phyloP scores from a whole-genome alignment of 2,329 filamentous ascomycete genomes.

The Myriangium duriaei region DNA sequence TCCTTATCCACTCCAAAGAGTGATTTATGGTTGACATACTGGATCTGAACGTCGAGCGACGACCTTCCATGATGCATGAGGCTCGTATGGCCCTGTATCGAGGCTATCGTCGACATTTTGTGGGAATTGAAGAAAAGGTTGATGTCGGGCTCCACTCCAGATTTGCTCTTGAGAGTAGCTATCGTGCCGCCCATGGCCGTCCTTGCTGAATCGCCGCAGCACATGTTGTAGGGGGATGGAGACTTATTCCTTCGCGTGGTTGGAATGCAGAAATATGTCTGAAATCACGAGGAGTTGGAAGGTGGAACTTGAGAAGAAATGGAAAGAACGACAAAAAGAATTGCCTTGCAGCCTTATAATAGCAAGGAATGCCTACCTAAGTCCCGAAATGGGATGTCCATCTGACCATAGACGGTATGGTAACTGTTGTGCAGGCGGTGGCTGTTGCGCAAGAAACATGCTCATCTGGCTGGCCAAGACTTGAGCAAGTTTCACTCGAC shows the following conservation, averaged over 20 bases:
- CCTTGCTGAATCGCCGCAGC: slow-evolving; percentile 4
- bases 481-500: not conserved
- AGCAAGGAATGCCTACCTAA: no score
- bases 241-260: no score
- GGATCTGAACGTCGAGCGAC: slow-evolving; percentile 5
- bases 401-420: no score
- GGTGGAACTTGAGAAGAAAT: not conserved
- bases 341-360: no score
- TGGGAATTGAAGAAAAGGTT: slow-evolving; percentile 8
- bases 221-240: not conserved
- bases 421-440: no score
- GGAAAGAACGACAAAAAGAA: no score
- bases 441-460: no score
- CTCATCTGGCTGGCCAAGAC: not conserved
- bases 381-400: no score
- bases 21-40: slow-evolving; percentile 1
- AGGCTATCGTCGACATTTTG: slow-evolving; percentile 1
- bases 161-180: slow-evolving; percentile 6
- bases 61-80: not conserved
- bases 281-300: not conserved
- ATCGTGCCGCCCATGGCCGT: slow-evolving; percentile 6
- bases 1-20: not conserved
- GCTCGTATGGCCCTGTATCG: slow-evolving; percentile 3
- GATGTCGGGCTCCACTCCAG: slow-evolving; percentile 5
- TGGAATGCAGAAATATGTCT: no score